A percentile compares a stretch with the other conserved stretches of the same genome.
Evolutionary conservation across 345 rosid species (phyloP).

Genomic region (Geranium brycei): DNA sequence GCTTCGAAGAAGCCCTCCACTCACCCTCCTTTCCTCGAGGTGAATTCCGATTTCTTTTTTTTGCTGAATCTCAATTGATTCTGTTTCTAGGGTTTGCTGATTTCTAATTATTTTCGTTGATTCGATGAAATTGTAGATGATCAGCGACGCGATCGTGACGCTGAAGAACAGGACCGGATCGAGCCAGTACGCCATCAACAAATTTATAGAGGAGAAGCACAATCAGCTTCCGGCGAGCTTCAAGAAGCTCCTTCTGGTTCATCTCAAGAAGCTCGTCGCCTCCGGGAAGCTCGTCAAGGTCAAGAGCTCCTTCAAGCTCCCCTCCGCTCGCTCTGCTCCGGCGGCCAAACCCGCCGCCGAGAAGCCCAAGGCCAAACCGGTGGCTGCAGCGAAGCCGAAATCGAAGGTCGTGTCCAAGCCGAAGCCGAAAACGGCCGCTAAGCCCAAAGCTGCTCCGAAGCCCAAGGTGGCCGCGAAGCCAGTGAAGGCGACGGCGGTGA

Average conservation of each 20-base stretch:
- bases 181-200: constrained; percentile 42
- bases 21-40: constrained; percentile 40
- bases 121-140: constrained; percentile 23
- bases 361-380: constrained; percentile 8
- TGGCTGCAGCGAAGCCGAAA: constrained; percentile 1
- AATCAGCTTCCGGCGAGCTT: constrained; percentile 28
- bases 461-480: constrained; percentile 9
- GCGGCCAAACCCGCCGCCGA: constrained; percentile 10
- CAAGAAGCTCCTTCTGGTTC: constrained; percentile 30
- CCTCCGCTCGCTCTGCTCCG: not conserved
- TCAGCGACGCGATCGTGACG: constrained; percentile 28
- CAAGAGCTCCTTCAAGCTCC: constrained; percentile 37
- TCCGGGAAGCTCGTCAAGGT: constrained; percentile 35
- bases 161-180: constrained; percentile 47
- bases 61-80: not conserved
- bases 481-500: not conserved
- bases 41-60: not conserved
- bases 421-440: constrained; percentile 5
- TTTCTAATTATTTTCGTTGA: not conserved
- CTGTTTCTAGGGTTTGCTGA: constrained; percentile 1
- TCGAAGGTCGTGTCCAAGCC: not conserved
- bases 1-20: constrained; percentile 8
- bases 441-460: constrained; percentile 7
- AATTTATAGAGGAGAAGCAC: constrained; percentile 40
- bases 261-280: constrained; percentile 32